Evolutionary conservation across 208 protist genomes (phyloP), one percentile per base, ranked within the genome.

Genomic region (Trichomonas vaginalis): DNA sequence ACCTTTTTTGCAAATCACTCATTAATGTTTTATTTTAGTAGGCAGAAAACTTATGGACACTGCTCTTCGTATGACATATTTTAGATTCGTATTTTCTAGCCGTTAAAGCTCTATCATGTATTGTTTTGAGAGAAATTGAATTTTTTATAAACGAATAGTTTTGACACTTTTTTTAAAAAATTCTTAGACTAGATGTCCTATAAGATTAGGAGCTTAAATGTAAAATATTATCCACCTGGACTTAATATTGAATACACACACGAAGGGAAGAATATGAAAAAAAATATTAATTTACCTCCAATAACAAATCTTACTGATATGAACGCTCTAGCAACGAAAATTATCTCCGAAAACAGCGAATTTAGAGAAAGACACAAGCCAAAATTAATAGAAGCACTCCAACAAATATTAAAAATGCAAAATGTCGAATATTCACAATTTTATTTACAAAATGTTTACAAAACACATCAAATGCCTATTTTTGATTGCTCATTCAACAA

Each of bases 291-390:
- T 39, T 51, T 92, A 47, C 86, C 86, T 39, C 17, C 45, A 56
- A 92, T 92, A 48, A 92, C 86, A 0, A 35, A 35, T 45, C 32
- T 92, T 17, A 92, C 86, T 17, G 86, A 92, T 92, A 49, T 92
- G 12, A 48, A 42, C 10, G 86, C 86, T 1, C 86, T 92, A 39
- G 86, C 86, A 23, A 42, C 42, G 0, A 35, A 40, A 92, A 92
- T 92, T 39, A 92, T 42, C 21, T 39, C 46, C 0, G 86, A 92
- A 92, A 92, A 92, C 17, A 92, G 86, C n/a, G 86, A 92, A 92
- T 92, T 92, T 51, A 9, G 32, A 17, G 40, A 9, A 51, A 51
- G n/a, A 23, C 86, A 92, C 56, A 45, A 48, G 6, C 15, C 14
- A n/a, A 92, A 92, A 32, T 27, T 92, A 0, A 51, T 48, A 49